Evolutionary conservation across 805 yeast genomes (phyloP).

Genomic region (Candida tibetensis): DNA sequence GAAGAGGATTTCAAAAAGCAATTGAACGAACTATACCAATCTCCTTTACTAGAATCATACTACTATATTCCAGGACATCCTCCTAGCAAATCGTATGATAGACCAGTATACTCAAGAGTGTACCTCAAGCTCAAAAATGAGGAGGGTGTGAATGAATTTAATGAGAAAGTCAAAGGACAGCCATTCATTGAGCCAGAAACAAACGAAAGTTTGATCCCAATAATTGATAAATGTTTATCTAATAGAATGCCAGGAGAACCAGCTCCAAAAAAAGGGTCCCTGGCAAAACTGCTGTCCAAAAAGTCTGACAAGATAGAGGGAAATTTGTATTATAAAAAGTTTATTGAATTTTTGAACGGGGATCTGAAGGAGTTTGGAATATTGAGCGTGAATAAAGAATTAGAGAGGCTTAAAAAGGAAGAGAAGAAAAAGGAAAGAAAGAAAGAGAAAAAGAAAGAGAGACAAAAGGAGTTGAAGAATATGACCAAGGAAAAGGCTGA

Average conservation of each 20-base stretch:
- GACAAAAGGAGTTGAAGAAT: constrained; percentile 5
- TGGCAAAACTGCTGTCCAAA: too few relatives aligned
- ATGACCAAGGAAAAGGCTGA: constrained; percentile 1
- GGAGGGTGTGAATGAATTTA: constrained; percentile 9
- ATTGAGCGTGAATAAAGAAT: background rate
- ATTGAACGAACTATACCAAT: constrained; percentile 14
- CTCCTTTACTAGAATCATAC: constrained; percentile 1
- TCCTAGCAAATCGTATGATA: constrained; percentile 16
- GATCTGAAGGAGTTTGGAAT: constrained; percentile 8
- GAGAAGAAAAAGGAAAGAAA: constrained; percentile 3
- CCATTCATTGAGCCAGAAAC: constrained; percentile 25
- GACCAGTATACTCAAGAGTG: constrained; percentile 18
- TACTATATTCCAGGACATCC: constrained; percentile 18
- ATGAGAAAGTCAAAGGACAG: constrained; percentile 12
- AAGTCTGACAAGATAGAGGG: constrained; percentile 11
- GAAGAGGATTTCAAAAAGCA: constrained; percentile 17
- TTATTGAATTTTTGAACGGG: constrained; percentile 15
- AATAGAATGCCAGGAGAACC: constrained; percentile 23
- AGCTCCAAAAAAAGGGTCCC: background rate
- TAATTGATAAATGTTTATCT: constrained; percentile 32
- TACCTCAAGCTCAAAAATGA: constrained; percentile 13
- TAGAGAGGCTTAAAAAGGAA: constrained; percentile 4
- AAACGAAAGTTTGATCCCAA: constrained; percentile 30
- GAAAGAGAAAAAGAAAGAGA: constrained; percentile 12
- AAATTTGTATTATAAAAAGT: constrained; percentile 15